Conservation (phyloP, 2,329 filamentous ascomycete species). For the Phialemonium atrogriseum region DNA sequence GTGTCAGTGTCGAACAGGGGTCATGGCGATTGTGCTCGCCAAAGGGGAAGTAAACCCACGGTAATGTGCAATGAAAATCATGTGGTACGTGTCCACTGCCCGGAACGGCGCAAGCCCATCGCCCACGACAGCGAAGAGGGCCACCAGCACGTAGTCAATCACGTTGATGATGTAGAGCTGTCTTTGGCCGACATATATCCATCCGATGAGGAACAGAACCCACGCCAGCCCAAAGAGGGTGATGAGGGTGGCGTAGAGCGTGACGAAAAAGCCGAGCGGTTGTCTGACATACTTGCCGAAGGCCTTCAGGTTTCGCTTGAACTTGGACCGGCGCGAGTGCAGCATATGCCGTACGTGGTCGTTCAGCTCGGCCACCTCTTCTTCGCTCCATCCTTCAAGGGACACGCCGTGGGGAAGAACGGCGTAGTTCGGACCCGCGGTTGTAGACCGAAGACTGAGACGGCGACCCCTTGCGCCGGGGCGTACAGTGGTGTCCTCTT, state of each 20-base stretch:
- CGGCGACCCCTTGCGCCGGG: conserved; percentile 15
- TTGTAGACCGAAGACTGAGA: conserved; percentile 55
- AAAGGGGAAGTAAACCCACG: conserved; percentile 19
- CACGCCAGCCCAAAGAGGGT: conserved; percentile 79
- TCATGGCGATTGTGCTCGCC: neutral
- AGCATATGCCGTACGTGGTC: conserved; percentile 84
- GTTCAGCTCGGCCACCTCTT: conserved; percentile 69
- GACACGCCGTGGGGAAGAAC: conserved; percentile 67
- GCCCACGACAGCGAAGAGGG: conserved; percentile 62
- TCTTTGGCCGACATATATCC: conserved; percentile 71
- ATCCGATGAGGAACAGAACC: conserved; percentile 87
- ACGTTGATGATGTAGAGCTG: conserved; percentile 63
- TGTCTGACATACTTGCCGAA: conserved; percentile 72
- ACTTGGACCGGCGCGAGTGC: conserved; percentile 69
- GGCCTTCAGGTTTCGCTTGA: conserved; percentile 71
- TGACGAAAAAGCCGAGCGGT: conserved; percentile 76
- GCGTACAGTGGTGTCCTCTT: conserved; percentile 12
- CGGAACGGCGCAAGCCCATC: conserved; percentile 69
- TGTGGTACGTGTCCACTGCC: conserved; percentile 77
- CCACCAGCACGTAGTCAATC: conserved; percentile 64
- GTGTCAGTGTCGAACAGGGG: conserved; percentile 25
- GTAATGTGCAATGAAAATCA: conserved; percentile 73
- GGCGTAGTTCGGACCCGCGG: conserved; percentile 67
- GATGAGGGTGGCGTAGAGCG: conserved; percentile 73
- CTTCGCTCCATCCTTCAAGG: conserved; percentile 65